phyloP scores from a whole-genome alignment of 2,329 filamentous ascomycete genomes.

The Corinectria fuckeliana region DNA sequence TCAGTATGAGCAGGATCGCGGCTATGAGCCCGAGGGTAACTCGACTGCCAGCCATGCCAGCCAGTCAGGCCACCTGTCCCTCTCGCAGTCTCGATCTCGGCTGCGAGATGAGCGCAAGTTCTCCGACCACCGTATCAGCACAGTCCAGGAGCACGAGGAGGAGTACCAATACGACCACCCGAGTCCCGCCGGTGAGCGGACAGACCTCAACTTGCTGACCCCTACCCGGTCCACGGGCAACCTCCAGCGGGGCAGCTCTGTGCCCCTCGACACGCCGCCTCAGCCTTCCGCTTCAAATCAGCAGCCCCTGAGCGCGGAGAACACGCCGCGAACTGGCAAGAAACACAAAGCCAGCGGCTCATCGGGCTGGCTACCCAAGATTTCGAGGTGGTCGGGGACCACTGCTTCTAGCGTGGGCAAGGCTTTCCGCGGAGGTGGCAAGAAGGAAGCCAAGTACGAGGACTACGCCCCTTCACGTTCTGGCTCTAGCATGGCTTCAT shows the following conservation, averaged over 20 bases:
- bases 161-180: slow-evolving; percentile 66
- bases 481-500: slow-evolving; percentile 74
- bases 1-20: slow-evolving; percentile 72
- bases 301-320: slow-evolving; percentile 70
- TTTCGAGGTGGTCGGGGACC: slow-evolving; percentile 96
- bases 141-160: slow-evolving; percentile 83
- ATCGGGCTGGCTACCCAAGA: slow-evolving; percentile 83
- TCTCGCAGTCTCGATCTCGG: slow-evolving; percentile 57
- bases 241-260: slow-evolving; percentile 57
- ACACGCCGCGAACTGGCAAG: slow-evolving; percentile 76
- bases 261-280: slow-evolving; percentile 65
- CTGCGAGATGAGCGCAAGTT: slow-evolving; percentile 61
- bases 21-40: slow-evolving; percentile 86
- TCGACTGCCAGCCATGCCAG: slow-evolving; percentile 71
- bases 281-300: slow-evolving; percentile 50
- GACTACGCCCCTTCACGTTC: slow-evolving; percentile 73
- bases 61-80: slow-evolving; percentile 78
- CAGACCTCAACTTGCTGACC: slow-evolving; percentile 63
- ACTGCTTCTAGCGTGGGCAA: slow-evolving; percentile 87
- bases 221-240: slow-evolving; percentile 57
- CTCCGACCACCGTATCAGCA: slow-evolving; percentile 85
- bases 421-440: slow-evolving; percentile 72
- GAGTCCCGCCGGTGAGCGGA: slow-evolving; percentile 48
- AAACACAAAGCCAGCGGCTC: slow-evolving; percentile 90
- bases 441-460: slow-evolving; percentile 66